Evolutionary conservation across 192 early-diverging fungal genomes (phyloP).

Genomic region (Linnemannia hyalina): DNA sequence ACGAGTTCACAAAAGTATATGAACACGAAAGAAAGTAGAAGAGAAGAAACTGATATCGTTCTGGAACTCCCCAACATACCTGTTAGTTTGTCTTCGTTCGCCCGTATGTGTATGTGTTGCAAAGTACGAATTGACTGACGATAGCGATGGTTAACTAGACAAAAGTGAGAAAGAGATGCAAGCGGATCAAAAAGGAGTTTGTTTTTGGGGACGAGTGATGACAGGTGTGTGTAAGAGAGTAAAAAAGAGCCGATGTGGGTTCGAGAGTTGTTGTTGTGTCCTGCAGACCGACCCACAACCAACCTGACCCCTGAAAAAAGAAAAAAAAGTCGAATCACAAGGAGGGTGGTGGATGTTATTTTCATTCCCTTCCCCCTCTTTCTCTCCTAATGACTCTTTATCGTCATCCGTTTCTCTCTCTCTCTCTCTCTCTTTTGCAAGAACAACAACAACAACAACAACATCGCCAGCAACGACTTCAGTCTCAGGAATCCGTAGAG

Average conservation of each 20-base stretch:
- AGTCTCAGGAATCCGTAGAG: not conserved
- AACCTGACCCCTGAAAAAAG: constrained; percentile 1
- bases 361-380: not conserved
- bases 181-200: not conserved
- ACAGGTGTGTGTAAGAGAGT: not conserved
- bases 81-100: not conserved
- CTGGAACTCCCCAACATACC: not conserved
- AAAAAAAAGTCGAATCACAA: not conserved
- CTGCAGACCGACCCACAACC: constrained; percentile 1
- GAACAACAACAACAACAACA: not conserved
- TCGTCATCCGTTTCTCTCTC: not conserved
- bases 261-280: not conserved
- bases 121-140: not conserved
- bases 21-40: not conserved
- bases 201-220: not conserved
- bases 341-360: not conserved
- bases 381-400: not conserved
- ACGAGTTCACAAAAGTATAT: not conserved
- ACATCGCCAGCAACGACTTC: not conserved
- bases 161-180: not conserved
- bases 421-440: not conserved
- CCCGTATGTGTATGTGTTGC: not conserved
- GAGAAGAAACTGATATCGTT: not conserved
- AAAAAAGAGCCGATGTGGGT: not conserved
- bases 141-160: not conserved